phyloP scores from a whole-genome alignment of 768 basidiomycete species.

The Favolaschia claudopus region DNA sequence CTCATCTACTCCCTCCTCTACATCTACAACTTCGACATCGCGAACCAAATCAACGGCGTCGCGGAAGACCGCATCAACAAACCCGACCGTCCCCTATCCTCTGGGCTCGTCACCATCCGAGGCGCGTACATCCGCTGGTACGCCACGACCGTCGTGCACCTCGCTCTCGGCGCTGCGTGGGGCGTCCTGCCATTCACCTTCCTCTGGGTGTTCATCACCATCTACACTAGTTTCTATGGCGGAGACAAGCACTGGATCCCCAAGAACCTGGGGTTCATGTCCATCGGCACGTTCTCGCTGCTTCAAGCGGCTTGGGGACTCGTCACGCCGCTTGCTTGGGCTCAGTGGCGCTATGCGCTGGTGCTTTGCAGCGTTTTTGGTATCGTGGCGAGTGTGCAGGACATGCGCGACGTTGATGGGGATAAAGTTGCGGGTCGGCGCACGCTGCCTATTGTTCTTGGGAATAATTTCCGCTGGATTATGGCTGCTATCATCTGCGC shows the following conservation, averaged over 20 bases:
- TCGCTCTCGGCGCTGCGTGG: constrained; percentile 19
- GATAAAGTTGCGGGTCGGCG: constrained; percentile 44
- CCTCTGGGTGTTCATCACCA: constrained; percentile 17
- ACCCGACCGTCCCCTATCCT: constrained; percentile 22
- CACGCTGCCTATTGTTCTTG: constrained; percentile 50
- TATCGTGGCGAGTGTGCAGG: constrained; percentile 48
- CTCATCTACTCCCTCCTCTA: constrained; percentile 24
- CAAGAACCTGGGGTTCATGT: constrained; percentile 22
- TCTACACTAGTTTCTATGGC: constrained; percentile 16
- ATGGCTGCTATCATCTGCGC: constrained; percentile 15
- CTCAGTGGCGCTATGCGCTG: constrained; percentile 7
- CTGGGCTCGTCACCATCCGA: constrained; percentile 2
- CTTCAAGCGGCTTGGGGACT: constrained; percentile 17
- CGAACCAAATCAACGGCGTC: constrained; percentile 25
- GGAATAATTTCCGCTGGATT: constrained; percentile 34
- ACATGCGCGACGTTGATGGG: constrained; percentile 49
- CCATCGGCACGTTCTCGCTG: constrained; percentile 12
- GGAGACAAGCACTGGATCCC: constrained; percentile 20
- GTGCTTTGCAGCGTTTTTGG: constrained; percentile 36
- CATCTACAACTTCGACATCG: constrained; percentile 25
- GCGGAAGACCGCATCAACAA: constrained; percentile 26
- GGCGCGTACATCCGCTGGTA: constrained; percentile 24
- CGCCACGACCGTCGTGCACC: constrained; percentile 9
- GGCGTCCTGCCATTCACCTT: constrained; percentile 19
- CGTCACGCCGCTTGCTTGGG: constrained; percentile 11